Conservation (phyloP, 2,329 filamentous ascomycete genomes). For the Drechslerella dactyloides region DNA sequence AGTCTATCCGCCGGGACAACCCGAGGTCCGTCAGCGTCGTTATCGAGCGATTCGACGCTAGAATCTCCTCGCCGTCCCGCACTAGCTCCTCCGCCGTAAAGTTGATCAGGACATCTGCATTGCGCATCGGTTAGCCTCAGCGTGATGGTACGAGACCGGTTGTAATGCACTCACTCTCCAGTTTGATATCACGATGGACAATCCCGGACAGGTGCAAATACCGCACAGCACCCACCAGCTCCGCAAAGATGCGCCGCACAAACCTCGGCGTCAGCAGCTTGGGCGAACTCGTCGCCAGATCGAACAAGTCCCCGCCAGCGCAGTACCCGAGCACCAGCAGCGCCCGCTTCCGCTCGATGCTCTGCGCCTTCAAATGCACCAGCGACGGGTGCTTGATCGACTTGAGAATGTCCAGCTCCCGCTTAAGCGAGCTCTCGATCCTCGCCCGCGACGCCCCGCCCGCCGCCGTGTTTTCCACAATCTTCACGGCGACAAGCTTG, state of each 20-base stretch:
- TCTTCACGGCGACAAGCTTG: conserved; percentile 89
- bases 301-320: conserved; percentile 92
- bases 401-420: conserved; percentile 93
- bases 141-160: conserved; percentile 44
- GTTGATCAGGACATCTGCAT: conserved; percentile 85
- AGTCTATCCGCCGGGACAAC: conserved; percentile 79
- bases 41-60: conserved; percentile 80
- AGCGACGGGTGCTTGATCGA: conserved; percentile 86
- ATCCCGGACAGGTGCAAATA: conserved; percentile 87
- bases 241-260: conserved; percentile 84
- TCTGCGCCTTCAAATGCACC: conserved; percentile 90
- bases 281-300: conserved; percentile 76
- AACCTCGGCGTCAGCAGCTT: conserved; percentile 68
- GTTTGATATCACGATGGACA: conserved; percentile 95
- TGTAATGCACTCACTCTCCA: conserved; percentile 75
- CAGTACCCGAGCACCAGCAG: conserved; percentile 89
- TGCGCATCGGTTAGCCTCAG: conserved; percentile 18
- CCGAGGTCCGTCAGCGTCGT: conserved; percentile 91
- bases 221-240: conserved; percentile 80
- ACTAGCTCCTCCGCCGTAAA: conserved; percentile 64
- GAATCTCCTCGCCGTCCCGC: conserved; percentile 68
- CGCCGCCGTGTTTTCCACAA: conserved; percentile 91
- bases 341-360: conserved; percentile 78
- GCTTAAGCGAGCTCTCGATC: conserved; percentile 89
- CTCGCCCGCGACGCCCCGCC: conserved; percentile 87